Conservation (phyloP, 768 basidiomycete species). For the Goffeauzyma gilvescens region DNA sequence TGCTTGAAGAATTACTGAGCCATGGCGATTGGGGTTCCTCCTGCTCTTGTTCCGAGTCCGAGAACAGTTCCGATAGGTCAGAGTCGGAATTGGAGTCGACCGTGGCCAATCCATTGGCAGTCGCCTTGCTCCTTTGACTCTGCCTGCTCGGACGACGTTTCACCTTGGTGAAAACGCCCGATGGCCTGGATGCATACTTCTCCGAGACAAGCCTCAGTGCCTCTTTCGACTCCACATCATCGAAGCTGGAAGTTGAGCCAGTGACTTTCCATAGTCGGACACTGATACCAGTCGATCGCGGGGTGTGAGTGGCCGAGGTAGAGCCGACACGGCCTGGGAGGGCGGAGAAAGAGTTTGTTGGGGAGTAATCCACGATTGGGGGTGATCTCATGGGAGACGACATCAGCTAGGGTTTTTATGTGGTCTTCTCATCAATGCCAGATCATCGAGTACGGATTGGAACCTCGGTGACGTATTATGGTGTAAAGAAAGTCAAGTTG, state of each 20-base stretch:
- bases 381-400: too few relatives aligned
- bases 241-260: conserved; percentile 46
- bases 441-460: too few relatives aligned
- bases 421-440: too few relatives aligned
- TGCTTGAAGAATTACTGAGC: too few relatives aligned
- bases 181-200: conserved; percentile 38
- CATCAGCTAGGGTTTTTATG: too few relatives aligned
- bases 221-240: conserved; percentile 37
- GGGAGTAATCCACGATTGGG: too few relatives aligned
- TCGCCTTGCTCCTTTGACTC: conserved; percentile 7
- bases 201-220: conserved; percentile 67
- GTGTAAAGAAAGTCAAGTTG: too few relatives aligned
- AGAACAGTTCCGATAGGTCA: conserved; percentile 4
- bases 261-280: conserved; percentile 77
- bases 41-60: conserved; percentile 16
- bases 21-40: neutral
- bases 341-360: too few relatives aligned
- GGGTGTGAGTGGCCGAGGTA: conserved; percentile 36
- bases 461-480: too few relatives aligned
- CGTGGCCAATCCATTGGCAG: conserved; percentile 3
- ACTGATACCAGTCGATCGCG: too few relatives aligned
- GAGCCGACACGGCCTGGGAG: neutral
- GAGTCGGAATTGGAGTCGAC: neutral
- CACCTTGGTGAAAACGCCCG: neutral
- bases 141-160: conserved; percentile 4